Evolutionary conservation across 331 rosid genomes (phyloP).

Genomic region (Stylosanthes scabra): DNA sequence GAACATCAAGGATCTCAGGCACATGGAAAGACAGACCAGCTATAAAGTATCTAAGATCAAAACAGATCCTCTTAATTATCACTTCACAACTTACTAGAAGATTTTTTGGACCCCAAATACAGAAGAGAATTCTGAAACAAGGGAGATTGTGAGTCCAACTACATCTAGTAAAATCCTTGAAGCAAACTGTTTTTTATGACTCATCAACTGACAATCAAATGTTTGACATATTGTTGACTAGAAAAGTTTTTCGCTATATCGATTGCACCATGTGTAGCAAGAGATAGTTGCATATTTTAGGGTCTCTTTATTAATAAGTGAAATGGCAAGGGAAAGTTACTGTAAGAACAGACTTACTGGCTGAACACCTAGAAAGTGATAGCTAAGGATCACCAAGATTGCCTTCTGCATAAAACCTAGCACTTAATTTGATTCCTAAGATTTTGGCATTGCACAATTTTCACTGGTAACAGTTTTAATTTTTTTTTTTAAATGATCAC

Average conservation of each 20-base stretch:
- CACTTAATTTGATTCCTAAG: no score
- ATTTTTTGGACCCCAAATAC: background rate
- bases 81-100: background rate
- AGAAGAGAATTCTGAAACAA: background rate
- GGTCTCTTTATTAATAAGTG: slow-evolving; percentile 1
- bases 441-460: no score
- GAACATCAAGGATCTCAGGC: background rate
- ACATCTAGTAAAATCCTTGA: slow-evolving; percentile 21
- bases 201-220: background rate
- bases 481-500: no score
- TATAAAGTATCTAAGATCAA: background rate
- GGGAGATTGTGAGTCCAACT: background rate
- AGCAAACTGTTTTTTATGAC: background rate
- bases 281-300: slow-evolving; percentile 1
- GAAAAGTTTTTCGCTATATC: background rate
- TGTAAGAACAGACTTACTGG: slow-evolving; percentile 3
- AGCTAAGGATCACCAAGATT: no score
- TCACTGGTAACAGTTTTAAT: no score
- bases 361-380: background rate
- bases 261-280: background rate
- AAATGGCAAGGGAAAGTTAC: slow-evolving; percentile 8
- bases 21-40: slow-evolving; percentile 5
- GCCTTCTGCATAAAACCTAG: no score
- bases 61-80: slow-evolving; percentile 3
- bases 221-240: background rate